A percentile compares a stretch with the other conserved stretches of the same genome.
Conservation (phyloP, 2,329 filamentous ascomycete genomes). For the Xylaria sp. region DNA sequence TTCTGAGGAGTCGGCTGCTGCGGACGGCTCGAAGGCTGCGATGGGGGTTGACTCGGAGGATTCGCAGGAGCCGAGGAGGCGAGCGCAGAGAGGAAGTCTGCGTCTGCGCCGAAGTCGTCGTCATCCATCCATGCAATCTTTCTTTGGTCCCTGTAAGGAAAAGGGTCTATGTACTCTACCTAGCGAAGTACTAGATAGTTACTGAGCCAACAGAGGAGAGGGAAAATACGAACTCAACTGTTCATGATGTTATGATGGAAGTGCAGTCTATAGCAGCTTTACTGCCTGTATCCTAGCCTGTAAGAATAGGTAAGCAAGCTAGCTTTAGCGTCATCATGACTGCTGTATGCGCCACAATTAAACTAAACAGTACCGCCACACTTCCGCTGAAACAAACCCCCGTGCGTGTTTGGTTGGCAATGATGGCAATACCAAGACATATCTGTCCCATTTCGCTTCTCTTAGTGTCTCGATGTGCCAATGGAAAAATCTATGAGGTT, state of each 20-base stretch:
- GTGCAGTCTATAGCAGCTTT: too few species aligned
- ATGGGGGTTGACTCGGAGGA: conserved; percentile 37
- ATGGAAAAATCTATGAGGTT: conserved; percentile 34
- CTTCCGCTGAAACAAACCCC: conserved; percentile 27
- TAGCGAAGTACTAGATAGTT: background rate
- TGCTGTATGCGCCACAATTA: conserved; percentile 2
- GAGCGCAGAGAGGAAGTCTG: conserved; percentile 54
- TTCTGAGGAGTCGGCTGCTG: conserved; percentile 57
- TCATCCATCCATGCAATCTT: conserved; percentile 50
- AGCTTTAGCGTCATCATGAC: background rate
- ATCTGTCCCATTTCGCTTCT: conserved; percentile 39
- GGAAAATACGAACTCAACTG: background rate
- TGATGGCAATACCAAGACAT: conserved; percentile 15
- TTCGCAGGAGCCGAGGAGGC: conserved; percentile 45
- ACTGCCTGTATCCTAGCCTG: background rate
- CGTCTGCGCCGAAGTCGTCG: conserved; percentile 60
- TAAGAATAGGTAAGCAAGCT: background rate
- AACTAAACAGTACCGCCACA: conserved; percentile 30
- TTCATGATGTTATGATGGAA: background rate
- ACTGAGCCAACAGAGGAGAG: background rate
- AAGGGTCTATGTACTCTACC: background rate
- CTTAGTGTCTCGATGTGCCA: conserved; percentile 19
- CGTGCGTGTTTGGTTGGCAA: conserved; percentile 29
- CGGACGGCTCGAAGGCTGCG: conserved; percentile 46
- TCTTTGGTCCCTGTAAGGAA: background rate